Evolutionary conservation across 345 rosid genomes (phyloP), one percentile per base, ranked within the genome.

Genomic region (Eucalyptus tenuipes): DNA sequence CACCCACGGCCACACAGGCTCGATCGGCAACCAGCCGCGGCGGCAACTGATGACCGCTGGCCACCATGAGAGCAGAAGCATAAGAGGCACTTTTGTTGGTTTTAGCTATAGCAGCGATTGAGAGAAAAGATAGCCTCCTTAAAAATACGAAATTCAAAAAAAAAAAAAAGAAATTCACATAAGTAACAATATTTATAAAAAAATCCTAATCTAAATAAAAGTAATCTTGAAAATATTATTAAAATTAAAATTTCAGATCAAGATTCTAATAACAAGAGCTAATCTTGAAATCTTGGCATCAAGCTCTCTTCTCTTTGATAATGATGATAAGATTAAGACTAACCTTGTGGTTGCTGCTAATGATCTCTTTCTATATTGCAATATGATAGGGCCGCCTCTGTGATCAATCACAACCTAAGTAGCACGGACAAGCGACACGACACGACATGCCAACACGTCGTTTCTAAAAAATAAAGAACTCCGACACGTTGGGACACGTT

Each of bases 401-500:
- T 14, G 2, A 66, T 66, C 12, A 5, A 18, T 33, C 20, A 1
- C 40, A n/a, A 15, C 50, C 17, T 2, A 49, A 15, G 52, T 49
- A 49, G 18, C 18, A 15, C 0, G 0, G 7, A 49, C 18, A 15
- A 2, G 2, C 5, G 16, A 49, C 7, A 49, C 3, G 1, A 49
- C 20, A 49, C 8, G 1, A 49, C 1, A 49, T 0, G 7, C 1
- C 3, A 15, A 49, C 0, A 49, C 1, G 20, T 6, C 8, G 15
- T 49, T 15, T 49, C 0, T 49, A 0, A 49, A 49, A 49, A 49
- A 49, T 49, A 16, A 1, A 49, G 0, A 49, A 49, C n/a, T 49
- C 0, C 3, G 1, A 49, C 0, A 6, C 0, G 0, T 49, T 49
- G 18, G 0, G 18, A 49, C 8, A 49, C 0, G 1, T 49, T 49